Evolutionary conservation across 2,329 filamentous ascomycete genomes (phyloP), one percentile per base, ranked within the genome.

Genomic region (Penicillium sclerotigenum): DNA sequence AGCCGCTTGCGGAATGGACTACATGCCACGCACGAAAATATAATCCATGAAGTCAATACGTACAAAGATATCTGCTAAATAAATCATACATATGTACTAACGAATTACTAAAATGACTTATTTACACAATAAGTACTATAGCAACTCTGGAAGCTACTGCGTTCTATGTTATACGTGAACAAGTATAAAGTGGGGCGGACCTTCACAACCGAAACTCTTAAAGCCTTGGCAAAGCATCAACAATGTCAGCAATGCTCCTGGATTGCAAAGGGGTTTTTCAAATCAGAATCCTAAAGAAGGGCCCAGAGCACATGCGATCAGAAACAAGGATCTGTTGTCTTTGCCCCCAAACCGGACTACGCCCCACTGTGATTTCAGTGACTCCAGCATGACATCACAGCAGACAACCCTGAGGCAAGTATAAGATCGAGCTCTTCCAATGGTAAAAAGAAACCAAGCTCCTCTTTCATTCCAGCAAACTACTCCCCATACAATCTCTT

Each of bases 341-440:
- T 60, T 54, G 40, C 54, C 52, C 33, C 29, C 41, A 49, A 55
- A 42, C 54, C 52, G 54, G 54, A 5, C 34, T 46, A 42, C 24
- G 64, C 54, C 64, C 64, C 60, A 67, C 62, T 60, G 67, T 67
- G 65, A 67, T 65, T 59, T 67, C 65, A 67, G 62, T 64, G 60
- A 67, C 64, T 65, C 59, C 57, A 61, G 38, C 45, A 64, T 68
- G 65, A 68, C 65, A 67, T 68, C 65, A 68, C 60, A 14, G 5
- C 20, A 54, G 43, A 29, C 43, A 29, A n/a, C n/a, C n/a, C n/a
- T n/a, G n/a, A 37, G n/a, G 34, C 42, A 57, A 54, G 47, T 65
- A 66, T 65, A 65, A 66, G 55, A 62, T 33, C 18, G 38, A 38
- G 33, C 10, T 26, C 7, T 53, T 56, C 51, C 49, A 57, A 10